These are phyloP conservation scores for Hirsutella minnesotensis DNA, from an alignment of 2,329 filamentous ascomycete genomes.

Conservation along the genomic window DNA sequence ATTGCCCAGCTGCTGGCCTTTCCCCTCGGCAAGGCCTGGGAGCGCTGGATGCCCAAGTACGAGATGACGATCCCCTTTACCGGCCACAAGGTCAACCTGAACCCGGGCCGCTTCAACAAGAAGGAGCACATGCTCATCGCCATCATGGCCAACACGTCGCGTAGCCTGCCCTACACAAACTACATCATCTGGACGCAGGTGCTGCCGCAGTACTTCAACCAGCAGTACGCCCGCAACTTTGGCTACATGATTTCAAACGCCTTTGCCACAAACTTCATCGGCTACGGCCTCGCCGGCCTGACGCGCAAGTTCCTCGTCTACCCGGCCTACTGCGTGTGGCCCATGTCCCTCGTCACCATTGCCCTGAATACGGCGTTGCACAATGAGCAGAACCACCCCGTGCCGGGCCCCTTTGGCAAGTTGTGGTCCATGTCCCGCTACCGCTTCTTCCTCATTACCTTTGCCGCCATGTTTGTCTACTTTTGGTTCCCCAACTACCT, in stretches of 20 bases:
- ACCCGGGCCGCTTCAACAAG: constrained; percentile 39
- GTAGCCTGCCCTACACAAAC: constrained; percentile 33
- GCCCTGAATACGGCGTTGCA: constrained; percentile 38
- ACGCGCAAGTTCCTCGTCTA: constrained; percentile 38
- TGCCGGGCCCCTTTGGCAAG: constrained; percentile 17
- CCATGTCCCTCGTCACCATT: constrained; percentile 35
- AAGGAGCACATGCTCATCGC: constrained; percentile 47
- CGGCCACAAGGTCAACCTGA: constrained; percentile 23
- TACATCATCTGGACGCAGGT: constrained; percentile 38
- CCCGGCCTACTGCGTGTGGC: constrained; percentile 42
- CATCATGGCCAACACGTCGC: constrained; percentile 41
- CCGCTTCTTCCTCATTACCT: constrained; percentile 32
- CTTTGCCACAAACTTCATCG: constrained; percentile 40
- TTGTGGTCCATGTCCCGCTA: constrained; percentile 30
- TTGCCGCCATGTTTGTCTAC: constrained; percentile 36
- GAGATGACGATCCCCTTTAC: constrained; percentile 27
- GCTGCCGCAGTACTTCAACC: constrained; percentile 37
- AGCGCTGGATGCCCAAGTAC: constrained; percentile 26
- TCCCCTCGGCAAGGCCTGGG: constrained; percentile 33
- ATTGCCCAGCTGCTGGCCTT: constrained; percentile 42
- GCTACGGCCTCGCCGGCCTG: constrained; percentile 41
- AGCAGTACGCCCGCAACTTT: constrained; percentile 33
- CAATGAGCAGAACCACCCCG: constrained; percentile 20
- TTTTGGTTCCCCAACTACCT: constrained; percentile 43
- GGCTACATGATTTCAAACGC: constrained; percentile 38